phyloP scores from a whole-genome alignment of 1,284 basidiomycete species.

The Melampsora americana region DNA sequence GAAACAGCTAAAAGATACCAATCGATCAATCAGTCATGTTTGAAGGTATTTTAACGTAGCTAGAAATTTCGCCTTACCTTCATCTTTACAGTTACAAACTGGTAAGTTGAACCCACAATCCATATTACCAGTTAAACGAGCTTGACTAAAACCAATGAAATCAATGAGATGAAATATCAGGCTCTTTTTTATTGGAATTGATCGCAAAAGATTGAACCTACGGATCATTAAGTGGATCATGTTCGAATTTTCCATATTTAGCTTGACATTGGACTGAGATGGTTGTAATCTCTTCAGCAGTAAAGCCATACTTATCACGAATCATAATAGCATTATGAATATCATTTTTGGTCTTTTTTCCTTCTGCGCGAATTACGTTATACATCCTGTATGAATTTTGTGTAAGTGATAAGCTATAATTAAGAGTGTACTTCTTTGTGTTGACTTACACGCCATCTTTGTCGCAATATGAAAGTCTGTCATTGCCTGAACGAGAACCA shows the following conservation, averaged over 20 bases:
- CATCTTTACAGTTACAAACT: slow-evolving; percentile 15
- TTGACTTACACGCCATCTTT: slow-evolving; percentile 27
- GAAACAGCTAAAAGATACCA: background rate
- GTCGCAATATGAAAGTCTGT: slow-evolving; percentile 31
- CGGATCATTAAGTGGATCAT: slow-evolving; percentile 20
- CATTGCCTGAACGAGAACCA: slow-evolving; percentile 16
- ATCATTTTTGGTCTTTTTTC: slow-evolving; percentile 29
- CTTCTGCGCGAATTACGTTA: slow-evolving; percentile 29
- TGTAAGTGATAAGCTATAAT: background rate
- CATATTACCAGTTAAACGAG: background rate
- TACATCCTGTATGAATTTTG: slow-evolving; percentile 6
- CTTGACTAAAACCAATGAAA: background rate
- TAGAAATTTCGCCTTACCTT: background rate
- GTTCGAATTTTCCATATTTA: slow-evolving; percentile 39
- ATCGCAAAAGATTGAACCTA: background rate
- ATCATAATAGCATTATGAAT: slow-evolving; percentile 6
- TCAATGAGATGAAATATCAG: background rate
- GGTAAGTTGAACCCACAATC: slow-evolving; percentile 33
- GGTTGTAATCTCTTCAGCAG: slow-evolving; percentile 18
- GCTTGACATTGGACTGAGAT: slow-evolving; percentile 25
- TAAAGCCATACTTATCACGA: slow-evolving; percentile 22
- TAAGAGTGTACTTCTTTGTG: background rate
- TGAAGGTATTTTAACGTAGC: background rate
- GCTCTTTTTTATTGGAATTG: background rate
- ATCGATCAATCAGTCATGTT: background rate